These are phyloP conservation scores for Colletotrichum magnum DNA, from an alignment of 2,329 filamentous ascomycete species.

Conservation along the genomic window DNA sequence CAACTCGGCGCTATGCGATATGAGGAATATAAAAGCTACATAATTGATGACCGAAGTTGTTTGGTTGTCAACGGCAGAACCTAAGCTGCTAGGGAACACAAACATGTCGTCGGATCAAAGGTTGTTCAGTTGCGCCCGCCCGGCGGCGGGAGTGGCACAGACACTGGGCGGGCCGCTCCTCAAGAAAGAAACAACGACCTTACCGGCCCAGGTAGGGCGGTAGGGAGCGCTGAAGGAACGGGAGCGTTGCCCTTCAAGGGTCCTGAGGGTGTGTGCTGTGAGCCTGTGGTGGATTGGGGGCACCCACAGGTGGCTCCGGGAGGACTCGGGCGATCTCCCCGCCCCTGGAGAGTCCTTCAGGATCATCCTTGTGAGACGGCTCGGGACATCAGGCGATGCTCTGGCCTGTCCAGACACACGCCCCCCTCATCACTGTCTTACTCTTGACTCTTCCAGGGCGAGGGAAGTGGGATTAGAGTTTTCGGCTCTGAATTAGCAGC, in stretches of 20 bases:
- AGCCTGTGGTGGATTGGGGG: not conserved
- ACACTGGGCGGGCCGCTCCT: not conserved
- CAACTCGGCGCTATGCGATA: not conserved
- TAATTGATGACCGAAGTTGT: not conserved
- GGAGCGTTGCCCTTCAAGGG: slow-evolving; percentile 19
- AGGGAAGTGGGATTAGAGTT: slow-evolving; percentile 36
- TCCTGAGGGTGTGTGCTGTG: slow-evolving; percentile 9
- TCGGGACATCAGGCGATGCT: slow-evolving; percentile 21
- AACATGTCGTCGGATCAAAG: not conserved
- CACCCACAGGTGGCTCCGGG: slow-evolving; percentile 8
- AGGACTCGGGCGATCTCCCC: slow-evolving; percentile 34
- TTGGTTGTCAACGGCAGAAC: not conserved
- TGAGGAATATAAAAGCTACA: not conserved
- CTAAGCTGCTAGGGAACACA: not conserved
- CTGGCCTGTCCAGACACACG: not conserved
- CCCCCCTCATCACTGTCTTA: not conserved
- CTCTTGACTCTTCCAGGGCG: not conserved
- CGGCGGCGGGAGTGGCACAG: slow-evolving; percentile 9
- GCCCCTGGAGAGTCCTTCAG: not conserved
- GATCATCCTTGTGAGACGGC: slow-evolving; percentile 6
- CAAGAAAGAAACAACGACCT: not conserved
- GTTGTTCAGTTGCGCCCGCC: not conserved
- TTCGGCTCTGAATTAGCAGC: slow-evolving; percentile 11
- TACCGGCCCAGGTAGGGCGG: not conserved
- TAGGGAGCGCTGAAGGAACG: slow-evolving; percentile 12